Conservation (phyloP, 1,284 basidiomycete genomes). For the Lentinula novae-zelandiae region DNA sequence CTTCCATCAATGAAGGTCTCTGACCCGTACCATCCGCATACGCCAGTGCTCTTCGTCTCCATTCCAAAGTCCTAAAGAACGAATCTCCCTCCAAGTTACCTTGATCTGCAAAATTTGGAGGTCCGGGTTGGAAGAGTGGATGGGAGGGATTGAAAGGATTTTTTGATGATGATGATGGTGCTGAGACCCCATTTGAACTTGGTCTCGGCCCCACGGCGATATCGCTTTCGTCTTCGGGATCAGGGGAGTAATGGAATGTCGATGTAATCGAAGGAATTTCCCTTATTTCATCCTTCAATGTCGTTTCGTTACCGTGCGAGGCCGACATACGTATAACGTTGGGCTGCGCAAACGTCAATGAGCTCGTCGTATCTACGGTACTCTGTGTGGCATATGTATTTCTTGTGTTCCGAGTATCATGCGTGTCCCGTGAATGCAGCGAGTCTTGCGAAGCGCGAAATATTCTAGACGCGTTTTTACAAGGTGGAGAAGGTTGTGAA, state of each 20-base stretch:
- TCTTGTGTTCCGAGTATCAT: background rate
- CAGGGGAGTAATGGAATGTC: slow-evolving; percentile 9
- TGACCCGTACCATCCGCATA: background rate
- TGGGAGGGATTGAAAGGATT: slow-evolving; percentile 1
- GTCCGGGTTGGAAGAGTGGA: background rate
- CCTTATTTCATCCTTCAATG: background rate
- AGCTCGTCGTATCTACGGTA: slow-evolving; percentile 3
- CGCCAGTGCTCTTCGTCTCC: background rate
- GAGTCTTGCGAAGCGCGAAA: background rate
- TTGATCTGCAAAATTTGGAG: background rate
- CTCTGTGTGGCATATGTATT: background rate
- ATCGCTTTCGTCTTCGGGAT: background rate
- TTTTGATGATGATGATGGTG: background rate
- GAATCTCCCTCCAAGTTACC: background rate
- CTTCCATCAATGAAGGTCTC: slow-evolving; percentile 5
- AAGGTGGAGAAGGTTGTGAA: background rate
- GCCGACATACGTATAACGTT: background rate
- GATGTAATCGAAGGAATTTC: background rate
- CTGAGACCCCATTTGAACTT: background rate
- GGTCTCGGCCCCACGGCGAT: background rate
- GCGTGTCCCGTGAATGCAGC: background rate
- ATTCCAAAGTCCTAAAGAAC: background rate
- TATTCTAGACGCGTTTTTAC: background rate
- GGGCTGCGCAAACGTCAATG: background rate
- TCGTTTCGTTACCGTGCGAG: background rate